Evolutionary conservation across 306 rosid genomes (phyloP).

Genomic region (Benincasa hispida): DNA sequence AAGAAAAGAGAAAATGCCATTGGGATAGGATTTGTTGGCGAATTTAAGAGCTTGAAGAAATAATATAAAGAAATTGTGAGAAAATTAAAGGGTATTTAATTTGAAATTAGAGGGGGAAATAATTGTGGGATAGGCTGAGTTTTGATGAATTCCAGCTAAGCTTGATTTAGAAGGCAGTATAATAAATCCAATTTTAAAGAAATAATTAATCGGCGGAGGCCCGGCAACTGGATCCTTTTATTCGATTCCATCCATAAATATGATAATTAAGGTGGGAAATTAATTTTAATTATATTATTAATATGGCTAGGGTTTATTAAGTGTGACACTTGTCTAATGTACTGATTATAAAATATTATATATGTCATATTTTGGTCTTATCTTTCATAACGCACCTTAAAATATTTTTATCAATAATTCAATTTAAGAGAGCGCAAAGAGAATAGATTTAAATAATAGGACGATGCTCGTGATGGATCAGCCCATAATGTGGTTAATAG

Average conservation of each 20-base stretch:
- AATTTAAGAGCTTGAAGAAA: neutral
- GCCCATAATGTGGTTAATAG: neutral
- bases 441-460: neutral
- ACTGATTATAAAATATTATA: neutral
- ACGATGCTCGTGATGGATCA: neutral
- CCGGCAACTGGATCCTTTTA: neutral
- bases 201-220: neutral
- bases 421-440: neutral
- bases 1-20: no score
- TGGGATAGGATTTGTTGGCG: neutral
- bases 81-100: neutral
- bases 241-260: conserved; percentile 3
- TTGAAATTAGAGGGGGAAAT: neutral
- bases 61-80: neutral
- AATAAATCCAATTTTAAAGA: neutral
- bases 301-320: neutral
- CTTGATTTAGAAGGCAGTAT: neutral
- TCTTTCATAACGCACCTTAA: neutral
- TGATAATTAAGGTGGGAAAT: neutral
- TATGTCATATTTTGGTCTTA: neutral
- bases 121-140: neutral
- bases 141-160: neutral
- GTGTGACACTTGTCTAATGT: neutral
- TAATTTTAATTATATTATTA: neutral
- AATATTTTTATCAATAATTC: neutral